These are phyloP conservation scores for Sclerotinia minor DNA, from an alignment of 2,329 filamentous ascomycete species.

Conservation along the genomic window DNA sequence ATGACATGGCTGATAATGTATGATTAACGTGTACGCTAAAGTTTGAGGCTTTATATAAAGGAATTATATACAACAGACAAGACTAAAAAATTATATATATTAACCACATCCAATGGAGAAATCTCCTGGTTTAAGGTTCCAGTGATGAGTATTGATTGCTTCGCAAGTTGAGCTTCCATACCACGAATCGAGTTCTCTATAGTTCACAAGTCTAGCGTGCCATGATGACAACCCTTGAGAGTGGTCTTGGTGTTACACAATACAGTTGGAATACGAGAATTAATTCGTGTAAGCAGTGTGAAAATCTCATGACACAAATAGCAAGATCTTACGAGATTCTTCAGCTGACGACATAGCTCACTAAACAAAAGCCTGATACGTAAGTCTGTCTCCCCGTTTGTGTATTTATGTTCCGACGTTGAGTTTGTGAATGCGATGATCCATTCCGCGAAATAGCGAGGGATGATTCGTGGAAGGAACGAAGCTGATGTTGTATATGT, in stretches of 20 bases:
- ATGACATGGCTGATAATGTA: slow-evolving; percentile 18
- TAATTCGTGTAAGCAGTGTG: slow-evolving; percentile 1
- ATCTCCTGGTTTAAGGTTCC: background rate
- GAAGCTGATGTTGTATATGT: slow-evolving; percentile 8
- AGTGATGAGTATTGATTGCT: background rate
- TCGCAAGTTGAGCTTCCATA: background rate
- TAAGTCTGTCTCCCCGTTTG: background rate
- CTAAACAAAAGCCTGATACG: background rate
- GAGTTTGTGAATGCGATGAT: slow-evolving; percentile 15
- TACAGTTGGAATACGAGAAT: slow-evolving; percentile 10
- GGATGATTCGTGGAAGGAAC: slow-evolving; percentile 14
- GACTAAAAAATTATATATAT: background rate
- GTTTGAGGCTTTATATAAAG: background rate
- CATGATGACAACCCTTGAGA: background rate
- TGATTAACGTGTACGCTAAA: slow-evolving; percentile 17
- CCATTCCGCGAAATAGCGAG: slow-evolving; percentile 14
- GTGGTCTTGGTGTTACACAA: background rate
- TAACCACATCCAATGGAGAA: background rate
- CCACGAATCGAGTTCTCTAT: background rate
- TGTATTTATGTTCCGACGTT: background rate
- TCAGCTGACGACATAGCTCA: background rate
- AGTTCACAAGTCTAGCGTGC: background rate
- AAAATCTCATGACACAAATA: slow-evolving; percentile 3
- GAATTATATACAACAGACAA: background rate
- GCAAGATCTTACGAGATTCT: background rate